These are phyloP conservation scores for Sungouiella thailandica DNA, from an alignment of 805 yeast species.

Conservation along the genomic window DNA sequence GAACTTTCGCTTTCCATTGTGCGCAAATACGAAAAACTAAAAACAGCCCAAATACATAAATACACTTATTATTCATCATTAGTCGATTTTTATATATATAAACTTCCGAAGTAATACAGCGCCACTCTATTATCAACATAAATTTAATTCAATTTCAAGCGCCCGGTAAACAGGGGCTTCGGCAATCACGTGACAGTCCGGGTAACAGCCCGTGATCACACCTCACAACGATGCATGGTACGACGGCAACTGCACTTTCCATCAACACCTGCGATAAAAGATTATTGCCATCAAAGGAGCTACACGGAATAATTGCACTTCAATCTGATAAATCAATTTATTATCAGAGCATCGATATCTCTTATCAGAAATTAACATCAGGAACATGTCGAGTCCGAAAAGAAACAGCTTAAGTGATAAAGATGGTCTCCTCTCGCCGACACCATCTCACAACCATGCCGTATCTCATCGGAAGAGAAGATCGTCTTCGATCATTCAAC, in stretches of 20 bases:
- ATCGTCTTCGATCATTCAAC: conserved; percentile 84
- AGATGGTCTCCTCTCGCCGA: conserved; percentile 17
- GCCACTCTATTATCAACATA: no score
- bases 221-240: neutral
- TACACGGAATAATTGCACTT: neutral
- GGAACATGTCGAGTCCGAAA: conserved; percentile 12
- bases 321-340: neutral
- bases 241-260: conserved; percentile 1
- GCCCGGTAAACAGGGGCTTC: no score
- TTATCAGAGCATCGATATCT: neutral
- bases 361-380: no score
- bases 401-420: conserved; percentile 11
- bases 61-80: no score
- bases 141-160: no score
- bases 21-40: no score
- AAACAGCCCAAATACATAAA: no score
- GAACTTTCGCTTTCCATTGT: no score
- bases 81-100: no score
- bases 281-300: neutral
- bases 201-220: conserved; percentile 1
- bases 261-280: no score
- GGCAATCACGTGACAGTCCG: conserved; percentile 4
- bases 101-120: no score
- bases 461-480: conserved; percentile 48
- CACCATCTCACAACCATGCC: conserved; percentile 15